These are phyloP conservation scores for Eucalyptus pumila DNA, from an alignment of 345 rosid genomes.

Conservation along the genomic window DNA sequence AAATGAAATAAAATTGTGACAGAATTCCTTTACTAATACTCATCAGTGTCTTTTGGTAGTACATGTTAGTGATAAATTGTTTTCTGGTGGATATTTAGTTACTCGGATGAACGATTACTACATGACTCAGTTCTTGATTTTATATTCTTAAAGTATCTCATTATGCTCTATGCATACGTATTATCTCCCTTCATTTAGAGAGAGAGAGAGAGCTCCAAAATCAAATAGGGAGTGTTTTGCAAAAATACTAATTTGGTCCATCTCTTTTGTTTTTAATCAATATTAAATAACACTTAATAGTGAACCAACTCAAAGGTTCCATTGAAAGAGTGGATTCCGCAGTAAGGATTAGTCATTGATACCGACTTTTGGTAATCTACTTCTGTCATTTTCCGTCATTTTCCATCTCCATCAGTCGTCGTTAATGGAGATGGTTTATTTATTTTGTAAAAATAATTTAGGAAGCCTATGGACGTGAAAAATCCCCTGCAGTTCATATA, in stretches of 20 bases:
- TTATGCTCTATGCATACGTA: neutral
- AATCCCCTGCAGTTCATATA: neutral
- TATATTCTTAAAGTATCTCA: rapidly evolving
- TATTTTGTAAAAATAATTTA: too few relatives aligned
- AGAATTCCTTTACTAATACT: neutral
- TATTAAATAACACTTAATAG: too few relatives aligned
- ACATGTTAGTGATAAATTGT: neutral
- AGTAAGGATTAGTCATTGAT: too few relatives aligned
- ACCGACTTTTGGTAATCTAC: too few relatives aligned
- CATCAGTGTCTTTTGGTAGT: neutral
- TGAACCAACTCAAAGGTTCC: too few relatives aligned
- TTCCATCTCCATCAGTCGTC: too few relatives aligned
- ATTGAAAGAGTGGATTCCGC: too few relatives aligned
- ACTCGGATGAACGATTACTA: neutral
- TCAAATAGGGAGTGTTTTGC: neutral
- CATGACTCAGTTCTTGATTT: neutral
- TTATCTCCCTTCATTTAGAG: neutral
- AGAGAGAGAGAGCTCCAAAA: neutral
- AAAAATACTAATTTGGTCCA: neutral
- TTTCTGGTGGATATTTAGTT: neutral
- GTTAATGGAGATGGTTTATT: too few relatives aligned
- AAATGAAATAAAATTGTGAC: neutral
- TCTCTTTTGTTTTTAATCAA: too few relatives aligned
- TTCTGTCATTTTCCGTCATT: too few relatives aligned
- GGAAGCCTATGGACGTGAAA: too few relatives aligned